Evolutionary conservation across 1,284 basidiomycete species (phyloP).

Genomic region (Entoloma clypeatum): DNA sequence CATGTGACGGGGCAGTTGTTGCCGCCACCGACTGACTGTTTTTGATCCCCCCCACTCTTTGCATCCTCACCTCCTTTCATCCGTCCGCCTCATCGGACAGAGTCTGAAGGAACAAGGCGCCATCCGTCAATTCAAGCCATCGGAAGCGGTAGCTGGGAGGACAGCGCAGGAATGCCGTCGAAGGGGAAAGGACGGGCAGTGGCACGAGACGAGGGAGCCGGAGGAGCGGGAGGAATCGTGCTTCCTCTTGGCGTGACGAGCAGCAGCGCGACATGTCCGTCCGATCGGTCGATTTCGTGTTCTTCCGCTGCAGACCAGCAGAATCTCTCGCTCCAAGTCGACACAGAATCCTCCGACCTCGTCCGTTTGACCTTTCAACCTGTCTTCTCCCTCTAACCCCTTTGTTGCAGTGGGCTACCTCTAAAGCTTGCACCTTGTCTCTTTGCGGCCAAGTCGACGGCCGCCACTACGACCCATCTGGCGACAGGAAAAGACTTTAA

Average conservation of each 20-base stretch:
- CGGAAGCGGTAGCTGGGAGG: no score
- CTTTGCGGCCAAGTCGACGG: constrained; percentile 42
- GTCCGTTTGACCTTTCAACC: constrained; percentile 35
- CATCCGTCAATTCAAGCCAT: no score
- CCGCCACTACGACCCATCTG: constrained; percentile 49
- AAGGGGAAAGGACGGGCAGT: background rate
- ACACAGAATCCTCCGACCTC: constrained; percentile 74
- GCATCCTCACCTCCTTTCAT: no score
- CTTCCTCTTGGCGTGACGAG: constrained; percentile 1
- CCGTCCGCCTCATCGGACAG: no score
- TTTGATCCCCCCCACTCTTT: no score
- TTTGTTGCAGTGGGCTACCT: constrained; percentile 56
- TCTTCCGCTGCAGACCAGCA: constrained; percentile 28
- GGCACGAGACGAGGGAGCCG: background rate
- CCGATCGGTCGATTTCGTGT: background rate
- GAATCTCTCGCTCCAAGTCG: constrained; percentile 59
- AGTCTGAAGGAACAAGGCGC: no score
- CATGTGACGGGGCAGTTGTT: no score
- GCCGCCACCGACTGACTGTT: no score
- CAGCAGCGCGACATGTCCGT: constrained; percentile 3
- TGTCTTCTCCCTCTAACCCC: background rate
- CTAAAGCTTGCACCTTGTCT: constrained; percentile 47
- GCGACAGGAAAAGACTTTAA: constrained; percentile 40
- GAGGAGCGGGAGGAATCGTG: constrained; percentile 4
- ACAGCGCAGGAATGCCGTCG: no score